These are phyloP conservation scores for Colletotrichum sp. DNA, from an alignment of 2,329 filamentous ascomycete genomes.

Conservation along the genomic window DNA sequence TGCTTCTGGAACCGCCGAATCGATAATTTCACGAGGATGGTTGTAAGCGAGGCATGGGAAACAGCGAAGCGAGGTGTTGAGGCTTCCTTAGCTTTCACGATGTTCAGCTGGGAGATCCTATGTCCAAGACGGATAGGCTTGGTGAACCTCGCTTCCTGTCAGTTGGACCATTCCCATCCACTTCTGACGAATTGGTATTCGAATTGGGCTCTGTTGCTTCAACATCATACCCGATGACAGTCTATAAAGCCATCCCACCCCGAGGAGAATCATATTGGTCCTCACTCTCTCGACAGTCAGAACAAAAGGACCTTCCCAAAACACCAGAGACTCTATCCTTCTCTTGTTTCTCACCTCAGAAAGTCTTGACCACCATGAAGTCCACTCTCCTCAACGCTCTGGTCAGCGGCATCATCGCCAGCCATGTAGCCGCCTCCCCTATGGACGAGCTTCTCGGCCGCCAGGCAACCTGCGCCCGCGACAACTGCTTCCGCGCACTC, in stretches of 20 bases:
- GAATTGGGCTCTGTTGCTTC: not conserved
- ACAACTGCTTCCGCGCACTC: constrained; percentile 5
- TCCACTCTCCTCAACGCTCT: not conserved
- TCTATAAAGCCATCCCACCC: not conserved
- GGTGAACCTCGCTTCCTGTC: not conserved
- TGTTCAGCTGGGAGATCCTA: not conserved
- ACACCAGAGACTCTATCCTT: not conserved
- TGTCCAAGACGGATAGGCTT: too few species aligned
- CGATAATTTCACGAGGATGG: fast-evolving
- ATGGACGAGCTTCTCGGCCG: not conserved
- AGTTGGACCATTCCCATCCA: not conserved
- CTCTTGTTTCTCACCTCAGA: not conserved
- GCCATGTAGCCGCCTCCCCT: not conserved
- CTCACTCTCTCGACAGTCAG: not conserved
- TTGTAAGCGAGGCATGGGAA: not conserved
- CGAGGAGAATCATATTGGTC: not conserved
- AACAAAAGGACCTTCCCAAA: not conserved
- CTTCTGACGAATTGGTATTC: fast-evolving
- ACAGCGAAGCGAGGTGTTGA: not conserved
- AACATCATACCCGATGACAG: not conserved
- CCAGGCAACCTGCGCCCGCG: not conserved
- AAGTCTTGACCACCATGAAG: not conserved
- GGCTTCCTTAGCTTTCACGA: not conserved
- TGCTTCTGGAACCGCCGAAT: not conserved
- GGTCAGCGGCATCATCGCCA: not conserved